A percentile compares a stretch with the other conserved stretches of the same genome.
Conservation (phyloP, 257 asterid genomes). For the Ligustrum vulgare region DNA sequence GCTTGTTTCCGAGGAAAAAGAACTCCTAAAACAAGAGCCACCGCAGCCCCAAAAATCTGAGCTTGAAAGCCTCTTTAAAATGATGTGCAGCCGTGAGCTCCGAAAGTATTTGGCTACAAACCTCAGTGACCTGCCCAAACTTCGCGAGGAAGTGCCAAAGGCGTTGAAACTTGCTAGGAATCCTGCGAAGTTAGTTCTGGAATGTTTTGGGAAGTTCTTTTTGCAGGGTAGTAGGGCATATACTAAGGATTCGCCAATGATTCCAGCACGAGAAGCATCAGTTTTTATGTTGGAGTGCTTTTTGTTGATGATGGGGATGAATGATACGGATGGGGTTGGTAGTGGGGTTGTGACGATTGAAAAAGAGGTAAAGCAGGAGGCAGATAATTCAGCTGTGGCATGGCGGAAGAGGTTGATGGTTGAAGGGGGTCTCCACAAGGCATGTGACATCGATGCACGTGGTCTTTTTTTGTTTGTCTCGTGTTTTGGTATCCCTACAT, state of each 20-base stretch:
- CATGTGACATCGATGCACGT: conserved; percentile 66
- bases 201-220: conserved; percentile 66
- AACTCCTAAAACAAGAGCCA: conserved; percentile 9
- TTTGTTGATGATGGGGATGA: conserved; percentile 57
- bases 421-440: conserved; percentile 70
- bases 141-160: conserved; percentile 66
- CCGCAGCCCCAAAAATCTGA: conserved; percentile 36
- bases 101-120: conserved; percentile 46
- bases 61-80: conserved; percentile 50
- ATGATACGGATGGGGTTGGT: conserved; percentile 12
- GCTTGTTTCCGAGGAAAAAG: conserved; percentile 19
- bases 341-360: conserved; percentile 34
- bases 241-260: conserved; percentile 50
- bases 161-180: conserved; percentile 59
- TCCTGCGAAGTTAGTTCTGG: conserved; percentile 64
- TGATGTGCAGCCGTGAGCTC: conserved; percentile 52
- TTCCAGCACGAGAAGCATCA: conserved; percentile 67
- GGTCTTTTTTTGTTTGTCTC: conserved; percentile 74
- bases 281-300: conserved; percentile 68
- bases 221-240: conserved; percentile 70
- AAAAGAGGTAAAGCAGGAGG: conserved; percentile 51
- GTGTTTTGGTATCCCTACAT: conserved; percentile 63
- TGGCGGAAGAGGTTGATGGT: conserved; percentile 73
- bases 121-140: conserved; percentile 33
- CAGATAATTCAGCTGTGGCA: conserved; percentile 51